phyloP scores from a whole-genome alignment of 2,329 filamentous ascomycete genomes.

The Biscogniauxia mediterranea region DNA sequence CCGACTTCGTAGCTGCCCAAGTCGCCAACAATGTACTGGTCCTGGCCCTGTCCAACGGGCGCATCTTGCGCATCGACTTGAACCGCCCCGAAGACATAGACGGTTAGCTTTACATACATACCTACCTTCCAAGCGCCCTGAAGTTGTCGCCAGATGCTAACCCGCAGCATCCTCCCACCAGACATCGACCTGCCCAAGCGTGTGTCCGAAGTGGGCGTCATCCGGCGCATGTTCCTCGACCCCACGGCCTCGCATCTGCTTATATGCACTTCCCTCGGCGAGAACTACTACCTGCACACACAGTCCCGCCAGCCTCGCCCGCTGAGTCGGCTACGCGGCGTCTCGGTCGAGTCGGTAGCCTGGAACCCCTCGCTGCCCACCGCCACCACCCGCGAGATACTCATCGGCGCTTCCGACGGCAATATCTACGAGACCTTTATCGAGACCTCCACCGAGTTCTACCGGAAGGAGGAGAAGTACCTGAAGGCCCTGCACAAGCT shows the following conservation, averaged over 20 bases:
- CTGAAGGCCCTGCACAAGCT: slow-evolving; percentile 80
- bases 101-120: slow-evolving; percentile 47
- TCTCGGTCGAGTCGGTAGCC: slow-evolving; percentile 83
- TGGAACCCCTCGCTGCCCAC: slow-evolving; percentile 95
- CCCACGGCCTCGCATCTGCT: slow-evolving; percentile 93
- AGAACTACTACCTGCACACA: slow-evolving; percentile 97
- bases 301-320: slow-evolving; percentile 86
- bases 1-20: slow-evolving; percentile 93
- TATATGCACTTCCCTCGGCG: slow-evolving; percentile 84
- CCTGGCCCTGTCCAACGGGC: slow-evolving; percentile 84
- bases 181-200: slow-evolving; percentile 97
- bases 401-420: slow-evolving; percentile 88
- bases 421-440: slow-evolving; percentile 95
- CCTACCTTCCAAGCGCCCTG: not conserved
- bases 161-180: slow-evolving; percentile 35
- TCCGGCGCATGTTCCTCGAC: slow-evolving; percentile 95
- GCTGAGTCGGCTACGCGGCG: slow-evolving; percentile 78
- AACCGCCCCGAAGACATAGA: slow-evolving; percentile 95
- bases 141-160: slow-evolving; percentile 10
- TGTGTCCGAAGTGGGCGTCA: slow-evolving; percentile 84
- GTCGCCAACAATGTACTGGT: slow-evolving; percentile 97
- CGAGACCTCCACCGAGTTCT: slow-evolving; percentile 92
- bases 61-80: slow-evolving; percentile 90
- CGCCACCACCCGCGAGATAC: slow-evolving; percentile 89
- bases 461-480: slow-evolving; percentile 91